Base-by-base conservation (phyloP, 495 filamentous ascomycete genomes). In the Evansstolkia leycettana region DNA sequence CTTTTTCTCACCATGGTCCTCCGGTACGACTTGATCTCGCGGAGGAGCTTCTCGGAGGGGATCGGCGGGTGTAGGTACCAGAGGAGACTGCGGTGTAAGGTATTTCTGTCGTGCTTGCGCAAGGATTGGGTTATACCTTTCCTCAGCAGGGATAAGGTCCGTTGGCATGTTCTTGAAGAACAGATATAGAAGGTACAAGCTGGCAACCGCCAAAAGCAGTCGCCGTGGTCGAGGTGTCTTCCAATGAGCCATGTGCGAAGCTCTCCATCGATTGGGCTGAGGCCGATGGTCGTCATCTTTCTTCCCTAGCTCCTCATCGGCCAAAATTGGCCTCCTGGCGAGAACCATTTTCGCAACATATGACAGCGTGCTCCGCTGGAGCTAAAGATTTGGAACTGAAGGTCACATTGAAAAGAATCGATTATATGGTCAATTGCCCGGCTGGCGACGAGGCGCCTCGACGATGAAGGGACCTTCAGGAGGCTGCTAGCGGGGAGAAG, bases 241-340 rank as follows among this genome's bases (percentile, higher is more conserved):
- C 39, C 57, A 58, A 27, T 41, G 41, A 17, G 49, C 50, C 38
- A 54, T 40, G 11, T 53, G 39, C 25, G 52, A 43, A 25, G 50
- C 40, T 32, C 45, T 48, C 15, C 38, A 25, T 31, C 37, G 39
- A 18, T 45, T 46, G 15, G 41, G 41, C 23, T 40, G 42, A 3
- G 58, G 62, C 35, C 60, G 67, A 49, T 73, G 71, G 45, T 80
- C 77, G 49, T 82, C 77, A 48, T 80, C 67, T 39, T 71, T 74
- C 58, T 80, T 80, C 31, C 75, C 77, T n/a, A 78, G 65, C 63
- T 81, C 77, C 56, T 76, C 75, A 52, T 82, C 77, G 31, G 50
- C 62, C 11, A 61, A 47, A 39, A 71, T 61, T 3, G 67, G 47
- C 49, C 64, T 62, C 37, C 53, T 63, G 41, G 58, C 43, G 37